Conservation (phyloP, 345 rosid genomes). For the Salix koriyanagi region DNA sequence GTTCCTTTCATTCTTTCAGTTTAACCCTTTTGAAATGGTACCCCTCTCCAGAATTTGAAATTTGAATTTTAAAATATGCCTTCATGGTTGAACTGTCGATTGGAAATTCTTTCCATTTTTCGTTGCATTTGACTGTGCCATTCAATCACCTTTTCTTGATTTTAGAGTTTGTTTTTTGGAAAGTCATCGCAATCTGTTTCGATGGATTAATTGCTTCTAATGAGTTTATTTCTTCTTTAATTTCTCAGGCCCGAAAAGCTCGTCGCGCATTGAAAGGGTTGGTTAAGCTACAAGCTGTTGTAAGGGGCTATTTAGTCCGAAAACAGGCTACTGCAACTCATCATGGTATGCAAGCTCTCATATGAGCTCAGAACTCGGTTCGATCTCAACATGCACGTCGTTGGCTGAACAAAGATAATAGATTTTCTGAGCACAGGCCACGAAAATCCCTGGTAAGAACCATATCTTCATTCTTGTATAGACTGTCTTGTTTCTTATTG, state of each 20-base stretch:
- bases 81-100: background rate
- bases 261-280: constrained; percentile 28
- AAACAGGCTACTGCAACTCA: constrained; percentile 25
- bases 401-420: constrained; percentile 6
- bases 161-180: background rate
- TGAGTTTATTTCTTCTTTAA: background rate
- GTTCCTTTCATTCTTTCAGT: background rate
- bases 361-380: constrained; percentile 26
- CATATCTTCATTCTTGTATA: background rate
- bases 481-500: background rate
- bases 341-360: constrained; percentile 29
- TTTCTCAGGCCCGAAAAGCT: constrained; percentile 26
- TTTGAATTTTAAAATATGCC: constrained; percentile 13
- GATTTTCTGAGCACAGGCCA: constrained; percentile 13
- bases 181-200: background rate
- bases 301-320: constrained; percentile 28
- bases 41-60: background rate
- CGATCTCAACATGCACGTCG: constrained; percentile 19
- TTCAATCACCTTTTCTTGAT: background rate
- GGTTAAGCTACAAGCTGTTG: constrained; percentile 30
- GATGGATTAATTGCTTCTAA: background rate
- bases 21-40: background rate
- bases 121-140: background rate
- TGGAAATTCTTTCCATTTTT: background rate
- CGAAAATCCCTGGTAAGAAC: constrained; percentile 17